Conservation (phyloP, 495 filamentous ascomycete species). For the Immersiella caudata region DNA sequence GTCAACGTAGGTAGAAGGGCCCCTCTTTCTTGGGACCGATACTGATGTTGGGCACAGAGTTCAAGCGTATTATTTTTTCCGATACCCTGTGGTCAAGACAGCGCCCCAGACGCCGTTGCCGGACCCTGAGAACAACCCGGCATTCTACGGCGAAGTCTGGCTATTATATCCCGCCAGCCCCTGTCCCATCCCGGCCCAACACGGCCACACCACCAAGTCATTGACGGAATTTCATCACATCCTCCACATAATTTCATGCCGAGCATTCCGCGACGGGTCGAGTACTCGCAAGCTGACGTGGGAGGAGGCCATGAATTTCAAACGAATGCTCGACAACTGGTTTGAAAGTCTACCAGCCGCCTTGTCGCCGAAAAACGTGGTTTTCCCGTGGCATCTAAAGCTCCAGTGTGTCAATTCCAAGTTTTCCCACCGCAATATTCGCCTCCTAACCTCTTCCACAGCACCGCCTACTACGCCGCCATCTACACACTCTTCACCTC, state of each 20-base stretch:
- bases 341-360: neutral
- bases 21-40: too few relatives aligned
- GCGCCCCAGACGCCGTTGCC: constrained; percentile 34
- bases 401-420: constrained; percentile 5
- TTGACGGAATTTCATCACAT: constrained; percentile 31
- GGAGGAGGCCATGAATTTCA: constrained; percentile 8
- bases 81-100: constrained; percentile 26
- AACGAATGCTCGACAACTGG: constrained; percentile 21
- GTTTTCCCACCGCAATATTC: too few relatives aligned
- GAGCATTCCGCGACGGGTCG: constrained; percentile 3
- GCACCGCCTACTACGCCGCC: constrained; percentile 4
- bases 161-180: constrained; percentile 35
- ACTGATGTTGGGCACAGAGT: neutral
- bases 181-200: constrained; percentile 22
- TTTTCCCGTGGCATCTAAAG: constrained; percentile 16
- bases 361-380: constrained; percentile 6
- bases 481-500: constrained; percentile 16
- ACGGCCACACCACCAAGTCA: constrained; percentile 28
- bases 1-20: neutral
- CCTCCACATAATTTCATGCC: constrained; percentile 15
- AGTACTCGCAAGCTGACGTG: neutral
- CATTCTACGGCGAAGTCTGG: constrained; percentile 39
- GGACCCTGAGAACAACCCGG: constrained; percentile 24
- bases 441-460: neutral
- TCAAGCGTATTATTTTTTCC: constrained; percentile 31